Percentiles rank a stretch among this genome's conserved stretches.
Evolutionary conservation across 352 stramenopile genomes (phyloP).

Genomic region (Phytophthora hibernalis): DNA sequence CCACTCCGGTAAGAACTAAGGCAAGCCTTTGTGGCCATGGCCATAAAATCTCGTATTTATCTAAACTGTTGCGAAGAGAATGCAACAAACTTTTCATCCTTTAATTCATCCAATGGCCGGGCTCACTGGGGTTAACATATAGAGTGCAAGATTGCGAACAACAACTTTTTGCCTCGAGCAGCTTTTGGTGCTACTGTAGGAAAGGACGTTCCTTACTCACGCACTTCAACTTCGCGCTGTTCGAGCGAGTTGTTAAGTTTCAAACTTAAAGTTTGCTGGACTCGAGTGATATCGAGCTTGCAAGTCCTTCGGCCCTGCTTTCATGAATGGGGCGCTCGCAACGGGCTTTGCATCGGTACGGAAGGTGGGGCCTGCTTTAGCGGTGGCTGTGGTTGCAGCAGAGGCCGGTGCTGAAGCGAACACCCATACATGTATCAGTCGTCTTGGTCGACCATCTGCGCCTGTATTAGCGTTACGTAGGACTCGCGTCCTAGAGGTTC

Average conservation of each 20-base stretch:
- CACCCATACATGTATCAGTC: not conserved
- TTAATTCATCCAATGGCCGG: too few relatives aligned
- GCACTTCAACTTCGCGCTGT: conserved; percentile 29
- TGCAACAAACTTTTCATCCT: too few relatives aligned
- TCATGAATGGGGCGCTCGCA: not conserved
- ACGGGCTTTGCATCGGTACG: not conserved
- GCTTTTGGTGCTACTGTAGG: conserved; percentile 7
- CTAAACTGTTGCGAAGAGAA: too few relatives aligned
- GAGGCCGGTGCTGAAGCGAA: too few relatives aligned
- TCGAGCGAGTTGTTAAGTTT: too few relatives aligned
- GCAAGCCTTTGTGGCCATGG: too few relatives aligned
- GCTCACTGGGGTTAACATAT: too few relatives aligned
- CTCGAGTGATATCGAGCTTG: not conserved
- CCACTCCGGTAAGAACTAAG: too few relatives aligned
- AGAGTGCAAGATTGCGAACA: not conserved
- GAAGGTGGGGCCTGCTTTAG: not conserved
- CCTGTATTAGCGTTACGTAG: conserved; percentile 10
- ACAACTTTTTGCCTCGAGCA: not conserved
- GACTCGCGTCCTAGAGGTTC: not conserved
- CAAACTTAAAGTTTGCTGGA: not conserved
- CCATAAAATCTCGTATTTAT: too few relatives aligned
- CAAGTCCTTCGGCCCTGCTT: not conserved
- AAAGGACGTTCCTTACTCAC: conserved; percentile 19
- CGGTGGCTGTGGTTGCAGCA: not conserved
- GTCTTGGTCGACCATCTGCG: not conserved